Percentiles rank a stretch among this genome's conserved stretches.
These are phyloP conservation scores for Claviceps lovelessii DNA, from an alignment of 2,329 filamentous ascomycete species.

Conservation along the genomic window DNA sequence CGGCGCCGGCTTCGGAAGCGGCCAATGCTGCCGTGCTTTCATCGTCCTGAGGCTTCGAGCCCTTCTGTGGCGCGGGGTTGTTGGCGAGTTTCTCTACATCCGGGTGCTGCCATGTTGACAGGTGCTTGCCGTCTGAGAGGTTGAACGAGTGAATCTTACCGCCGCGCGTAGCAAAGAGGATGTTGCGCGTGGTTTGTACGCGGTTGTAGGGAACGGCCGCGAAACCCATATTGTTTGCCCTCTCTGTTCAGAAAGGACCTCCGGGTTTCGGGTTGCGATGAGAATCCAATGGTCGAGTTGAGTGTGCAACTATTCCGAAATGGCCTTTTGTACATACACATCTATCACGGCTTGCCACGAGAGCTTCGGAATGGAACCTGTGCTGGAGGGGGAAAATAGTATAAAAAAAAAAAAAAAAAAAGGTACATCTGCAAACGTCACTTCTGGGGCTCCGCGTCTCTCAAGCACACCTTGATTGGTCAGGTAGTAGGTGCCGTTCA, in stretches of 20 bases:
- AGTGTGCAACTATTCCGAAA: neutral
- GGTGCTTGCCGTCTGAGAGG: slow-evolving; percentile 38
- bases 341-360: neutral
- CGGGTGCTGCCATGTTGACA: slow-evolving; percentile 48
- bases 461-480: neutral
- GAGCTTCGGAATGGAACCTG: neutral
- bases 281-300: neutral
- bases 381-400: no score
- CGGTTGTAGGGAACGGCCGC: slow-evolving; percentile 48
- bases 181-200: slow-evolving; percentile 36
- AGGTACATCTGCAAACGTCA: neutral
- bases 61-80: slow-evolving; percentile 9
- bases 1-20: slow-evolving; percentile 7
- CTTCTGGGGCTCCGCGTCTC: neutral
- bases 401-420: neutral
- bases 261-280: neutral
- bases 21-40: slow-evolving; percentile 6
- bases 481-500: neutral
- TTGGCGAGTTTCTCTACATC: slow-evolving; percentile 21
- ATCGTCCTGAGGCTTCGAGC: slow-evolving; percentile 7
- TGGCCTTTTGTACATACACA: neutral
- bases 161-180: slow-evolving; percentile 62
- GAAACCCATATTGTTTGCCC: slow-evolving; percentile 1
- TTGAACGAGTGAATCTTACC: slow-evolving; percentile 55
- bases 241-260: neutral